These are phyloP conservation scores for Hyaloscypha bicolor DNA, from an alignment of 495 filamentous ascomycete genomes.

Conservation along the genomic window DNA sequence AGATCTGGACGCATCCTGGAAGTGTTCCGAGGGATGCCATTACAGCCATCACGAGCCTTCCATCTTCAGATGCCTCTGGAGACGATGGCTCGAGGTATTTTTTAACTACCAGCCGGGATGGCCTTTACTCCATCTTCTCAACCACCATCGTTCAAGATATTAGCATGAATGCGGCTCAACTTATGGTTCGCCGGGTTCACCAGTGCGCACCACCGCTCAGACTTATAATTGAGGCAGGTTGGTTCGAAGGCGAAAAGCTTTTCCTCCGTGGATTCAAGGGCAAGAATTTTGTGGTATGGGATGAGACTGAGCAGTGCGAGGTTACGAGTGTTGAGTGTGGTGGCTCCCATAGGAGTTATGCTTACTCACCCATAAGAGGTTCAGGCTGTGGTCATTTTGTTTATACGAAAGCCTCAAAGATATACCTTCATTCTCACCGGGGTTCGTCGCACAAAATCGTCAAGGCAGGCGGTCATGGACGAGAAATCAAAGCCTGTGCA, in stretches of 20 bases:
- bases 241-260: slow-evolving; percentile 56
- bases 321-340: slow-evolving; percentile 75
- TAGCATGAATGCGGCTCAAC: neutral
- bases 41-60: slow-evolving; percentile 59
- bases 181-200: slow-evolving; percentile 22
- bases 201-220: slow-evolving; percentile 55
- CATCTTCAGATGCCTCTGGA: slow-evolving; percentile 25
- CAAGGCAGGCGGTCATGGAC: slow-evolving; percentile 73
- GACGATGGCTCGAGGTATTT: slow-evolving; percentile 40
- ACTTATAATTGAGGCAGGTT: slow-evolving; percentile 68
- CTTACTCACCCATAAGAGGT: slow-evolving; percentile 48
- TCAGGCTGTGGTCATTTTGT: slow-evolving; percentile 40
- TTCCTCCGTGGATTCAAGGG: slow-evolving; percentile 80
- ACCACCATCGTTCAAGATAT: slow-evolving; percentile 21
- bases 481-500: slow-evolving; percentile 84
- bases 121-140: slow-evolving; percentile 64
- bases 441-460: slow-evolving; percentile 53
- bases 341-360: slow-evolving; percentile 76
- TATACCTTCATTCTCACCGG: slow-evolving; percentile 54
- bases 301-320: slow-evolving; percentile 66
- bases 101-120: slow-evolving; percentile 74
- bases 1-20: slow-evolving; percentile 1
- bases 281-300: slow-evolving; percentile 77
- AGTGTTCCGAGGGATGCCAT: slow-evolving; percentile 59
- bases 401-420: slow-evolving; percentile 57